Evolutionary conservation across 2,329 filamentous ascomycete genomes (phyloP), one percentile per base, ranked within the genome.

Genomic region (Intubia oerlemansii): DNA sequence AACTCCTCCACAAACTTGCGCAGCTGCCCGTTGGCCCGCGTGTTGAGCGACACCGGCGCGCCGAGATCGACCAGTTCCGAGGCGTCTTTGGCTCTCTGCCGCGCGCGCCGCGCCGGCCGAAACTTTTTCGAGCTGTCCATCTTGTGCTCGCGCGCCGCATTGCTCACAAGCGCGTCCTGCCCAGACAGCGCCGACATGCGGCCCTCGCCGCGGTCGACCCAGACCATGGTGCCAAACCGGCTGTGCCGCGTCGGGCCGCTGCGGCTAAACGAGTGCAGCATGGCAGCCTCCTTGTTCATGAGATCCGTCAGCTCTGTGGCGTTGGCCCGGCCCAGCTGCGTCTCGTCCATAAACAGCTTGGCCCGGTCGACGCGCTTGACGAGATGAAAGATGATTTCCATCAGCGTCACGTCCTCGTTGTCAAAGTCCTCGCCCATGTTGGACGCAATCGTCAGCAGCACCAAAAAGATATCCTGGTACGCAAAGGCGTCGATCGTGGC

Each of bases 141-240:
- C 47, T 92, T 90, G 28, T 77, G 62, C 38, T 92, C 64, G 6
- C 77, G 75, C 22, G 66, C 64, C 7, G 76, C 62, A 6, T 70
- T 65, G 41, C 81, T 71, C 4, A 70, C 65, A 25, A 98, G 63
- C 5, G 78, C 78, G 40, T 82, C 75, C 45, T 95, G 85, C 1
- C 88, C 88, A 0, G 82, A 84, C 2, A 98, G 64, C 0, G 84
- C 82, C 0, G 79, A 76, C 41, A 88, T 66, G 42, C 84, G 84
- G 28, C 76, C 71, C 39, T 84, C 76, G 27, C 82, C 77, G 32
- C 84, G 62, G 52, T 91, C 81, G 21, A 98, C 69, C 84, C 85
- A 95, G 19, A 93, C 71, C 79, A 95, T 95, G 9, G 84, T 91
- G 3, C 88, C 88, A 43, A 95, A 98, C 19, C 88, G 68, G 40